Evolutionary conservation across 768 basidiomycete species (phyloP).

Genomic region (Rhizopogon salebrosus): DNA sequence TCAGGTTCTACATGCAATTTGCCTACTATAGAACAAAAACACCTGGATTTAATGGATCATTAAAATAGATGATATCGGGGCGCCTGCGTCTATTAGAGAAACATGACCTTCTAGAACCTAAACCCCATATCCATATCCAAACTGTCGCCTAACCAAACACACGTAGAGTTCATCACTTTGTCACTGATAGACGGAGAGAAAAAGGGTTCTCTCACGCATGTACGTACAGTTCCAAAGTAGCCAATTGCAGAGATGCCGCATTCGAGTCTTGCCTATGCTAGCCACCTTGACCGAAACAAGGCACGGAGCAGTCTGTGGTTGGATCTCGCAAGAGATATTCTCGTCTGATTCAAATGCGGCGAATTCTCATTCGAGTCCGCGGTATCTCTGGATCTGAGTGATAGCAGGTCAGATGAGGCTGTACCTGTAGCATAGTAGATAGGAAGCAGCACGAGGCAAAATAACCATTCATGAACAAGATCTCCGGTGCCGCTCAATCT

Average conservation of each 20-base stretch:
- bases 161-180: conserved; percentile 13
- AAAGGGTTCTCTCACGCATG: conserved; percentile 19
- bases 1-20: too few species aligned
- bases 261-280: conserved; percentile 20
- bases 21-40: neutral
- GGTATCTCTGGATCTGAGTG: neutral
- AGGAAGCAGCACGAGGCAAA: neutral
- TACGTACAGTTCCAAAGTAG: conserved; percentile 17
- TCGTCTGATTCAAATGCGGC: neutral
- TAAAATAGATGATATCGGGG: neutral
- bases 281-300: conserved; percentile 11
- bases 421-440: neutral
- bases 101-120: conserved; percentile 1
- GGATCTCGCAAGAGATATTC: neutral
- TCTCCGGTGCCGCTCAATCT: neutral
- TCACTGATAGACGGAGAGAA: neutral
- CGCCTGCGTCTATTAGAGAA: neutral
- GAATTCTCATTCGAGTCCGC: conserved; percentile 1
- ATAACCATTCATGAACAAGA: neutral
- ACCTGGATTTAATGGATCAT: neutral
- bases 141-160: conserved; percentile 10
- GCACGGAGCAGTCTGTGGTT: neutral
- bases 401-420: neutral
- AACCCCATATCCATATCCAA: conserved; percentile 1
- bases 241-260: conserved; percentile 9